These are phyloP conservation scores for Talaromyces marneffei DNA, from an alignment of 2,329 filamentous ascomycete genomes.

Conservation along the genomic window DNA sequence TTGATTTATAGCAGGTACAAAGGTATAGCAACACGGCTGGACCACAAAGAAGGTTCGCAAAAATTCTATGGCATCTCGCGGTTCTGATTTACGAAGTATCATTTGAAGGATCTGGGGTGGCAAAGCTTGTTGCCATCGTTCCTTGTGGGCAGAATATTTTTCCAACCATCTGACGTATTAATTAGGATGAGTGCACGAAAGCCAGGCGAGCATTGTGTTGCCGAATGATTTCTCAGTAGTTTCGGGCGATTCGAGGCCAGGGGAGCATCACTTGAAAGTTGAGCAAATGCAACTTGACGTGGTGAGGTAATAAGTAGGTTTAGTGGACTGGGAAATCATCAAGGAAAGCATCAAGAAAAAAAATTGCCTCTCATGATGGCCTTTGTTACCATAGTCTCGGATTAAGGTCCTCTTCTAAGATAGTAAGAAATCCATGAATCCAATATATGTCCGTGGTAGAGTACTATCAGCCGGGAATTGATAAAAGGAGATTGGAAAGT, in stretches of 20 bases:
- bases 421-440: conserved; percentile 13
- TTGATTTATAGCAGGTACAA: conserved; percentile 18
- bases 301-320: not conserved
- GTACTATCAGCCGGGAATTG: conserved; percentile 7
- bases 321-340: not conserved
- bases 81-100: conserved; percentile 5
- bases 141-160: conserved; percentile 14
- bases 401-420: conserved; percentile 17
- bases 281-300: not conserved
- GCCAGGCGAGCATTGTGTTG: conserved; percentile 21
- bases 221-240: conserved; percentile 20
- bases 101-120: not conserved
- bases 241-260: not conserved
- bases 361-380: not conserved
- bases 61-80: conserved; percentile 21
- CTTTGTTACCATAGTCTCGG: conserved; percentile 9
- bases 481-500: conserved; percentile 17
- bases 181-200: conserved; percentile 21
- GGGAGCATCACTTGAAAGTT: not conserved
- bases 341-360: not conserved
- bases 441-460: not conserved
- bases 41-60: conserved; percentile 20
- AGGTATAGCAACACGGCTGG: conserved; percentile 20
- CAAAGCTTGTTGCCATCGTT: conserved; percentile 18
- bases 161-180: conserved; percentile 23